These are phyloP conservation scores for Heliosperma pusillum DNA, from an alignment of 148 eudicot species.

Conservation along the genomic window DNA sequence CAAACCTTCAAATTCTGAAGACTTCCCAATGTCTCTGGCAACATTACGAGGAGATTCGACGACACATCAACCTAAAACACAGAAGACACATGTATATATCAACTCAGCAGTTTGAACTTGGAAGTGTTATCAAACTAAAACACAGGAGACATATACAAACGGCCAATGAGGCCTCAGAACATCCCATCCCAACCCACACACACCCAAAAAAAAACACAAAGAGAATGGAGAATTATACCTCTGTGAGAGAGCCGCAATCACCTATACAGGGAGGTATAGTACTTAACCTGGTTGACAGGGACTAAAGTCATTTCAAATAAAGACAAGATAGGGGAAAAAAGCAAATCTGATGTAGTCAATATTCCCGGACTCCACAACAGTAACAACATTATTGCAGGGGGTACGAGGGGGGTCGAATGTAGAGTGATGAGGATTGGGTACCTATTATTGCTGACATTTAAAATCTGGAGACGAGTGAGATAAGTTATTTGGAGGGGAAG, in stretches of 20 bases:
- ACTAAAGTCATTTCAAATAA: conserved; percentile 7
- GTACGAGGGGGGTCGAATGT: not conserved
- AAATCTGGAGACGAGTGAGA: conserved; percentile 54
- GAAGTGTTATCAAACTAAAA: not conserved
- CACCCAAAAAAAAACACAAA: not conserved
- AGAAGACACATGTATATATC: conserved; percentile 13
- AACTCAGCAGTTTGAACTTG: not conserved
- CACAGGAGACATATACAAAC: not conserved
- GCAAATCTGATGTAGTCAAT: not conserved
- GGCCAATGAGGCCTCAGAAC: not conserved
- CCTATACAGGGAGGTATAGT: conserved; percentile 58
- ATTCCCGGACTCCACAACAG: not conserved
- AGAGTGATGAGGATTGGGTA: conserved; percentile 17
- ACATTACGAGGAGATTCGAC: conserved; percentile 66
- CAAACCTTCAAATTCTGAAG: conserved; percentile 68
- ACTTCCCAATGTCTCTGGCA: conserved; percentile 69
- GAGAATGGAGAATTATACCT: conserved; percentile 43
- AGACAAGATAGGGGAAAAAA: not conserved
- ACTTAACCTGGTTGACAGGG: conserved; percentile 46
- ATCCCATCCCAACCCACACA: not conserved
- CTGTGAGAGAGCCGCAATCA: conserved; percentile 58
- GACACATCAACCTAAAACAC: conserved; percentile 73
- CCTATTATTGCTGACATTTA: conserved; percentile 77
- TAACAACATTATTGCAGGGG: not conserved
- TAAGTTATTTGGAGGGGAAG: conserved; percentile 66